phyloP scores from a whole-genome alignment of 352 stramenopile species.

The Phytopythium aichiense region DNA sequence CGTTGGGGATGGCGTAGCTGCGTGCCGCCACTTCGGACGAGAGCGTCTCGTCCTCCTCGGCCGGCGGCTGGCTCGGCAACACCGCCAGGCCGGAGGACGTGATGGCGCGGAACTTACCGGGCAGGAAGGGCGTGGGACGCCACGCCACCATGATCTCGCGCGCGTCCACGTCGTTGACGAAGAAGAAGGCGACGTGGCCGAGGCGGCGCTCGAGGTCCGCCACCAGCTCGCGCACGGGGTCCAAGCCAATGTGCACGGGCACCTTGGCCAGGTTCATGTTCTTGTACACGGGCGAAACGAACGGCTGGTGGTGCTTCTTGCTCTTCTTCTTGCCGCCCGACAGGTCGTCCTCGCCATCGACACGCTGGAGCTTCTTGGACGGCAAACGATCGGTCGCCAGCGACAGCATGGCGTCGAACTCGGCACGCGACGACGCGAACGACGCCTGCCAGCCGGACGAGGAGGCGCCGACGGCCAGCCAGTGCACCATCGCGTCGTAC shows the following conservation, averaged over 20 bases:
- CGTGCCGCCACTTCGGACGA: slow-evolving; percentile 17
- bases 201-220: slow-evolving; percentile 50
- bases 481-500: slow-evolving; percentile 50
- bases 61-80: slow-evolving; percentile 28
- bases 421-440: slow-evolving; percentile 44
- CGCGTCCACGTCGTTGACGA: slow-evolving; percentile 62
- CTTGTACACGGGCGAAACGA: slow-evolving; percentile 77
- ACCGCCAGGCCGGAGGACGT: slow-evolving; percentile 53
- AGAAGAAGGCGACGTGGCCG: slow-evolving; percentile 73
- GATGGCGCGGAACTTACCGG: slow-evolving; percentile 79
- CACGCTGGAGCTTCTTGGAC: slow-evolving; percentile 47
- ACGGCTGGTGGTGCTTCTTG: slow-evolving; percentile 62
- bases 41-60: slow-evolving; percentile 11
- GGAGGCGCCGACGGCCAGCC: slow-evolving; percentile 49
- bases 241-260: slow-evolving; percentile 67
- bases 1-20: slow-evolving; percentile 60
- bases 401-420: slow-evolving; percentile 64
- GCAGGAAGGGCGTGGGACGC: slow-evolving; percentile 79
- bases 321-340: slow-evolving; percentile 14
- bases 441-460: slow-evolving; percentile 59
- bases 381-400: slow-evolving; percentile 51
- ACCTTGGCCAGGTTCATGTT: slow-evolving; percentile 75
- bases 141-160: slow-evolving; percentile 70
- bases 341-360: slow-evolving; percentile 2
- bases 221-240: slow-evolving; percentile 68